Evolutionary conservation across 2,329 filamentous ascomycete species (phyloP), one percentile per base, ranked within the genome.

Genomic region (Monosporascus sp.): DNA sequence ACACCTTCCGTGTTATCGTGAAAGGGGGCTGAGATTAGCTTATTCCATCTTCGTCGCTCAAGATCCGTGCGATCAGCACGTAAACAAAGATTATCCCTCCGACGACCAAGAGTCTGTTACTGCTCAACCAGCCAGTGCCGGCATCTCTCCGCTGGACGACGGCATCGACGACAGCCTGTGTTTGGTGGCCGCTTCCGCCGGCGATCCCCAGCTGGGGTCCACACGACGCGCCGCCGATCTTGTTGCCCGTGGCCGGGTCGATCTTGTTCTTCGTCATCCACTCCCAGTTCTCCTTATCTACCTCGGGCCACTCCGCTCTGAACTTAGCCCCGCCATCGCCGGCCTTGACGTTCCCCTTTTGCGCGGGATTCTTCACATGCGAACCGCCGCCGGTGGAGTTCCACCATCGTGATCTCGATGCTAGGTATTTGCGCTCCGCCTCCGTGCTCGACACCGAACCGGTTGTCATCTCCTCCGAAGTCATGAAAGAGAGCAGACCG

Each of bases 401-500:
- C 92, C 92, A 97, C 94, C 94, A 99, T 51, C 89, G 79, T 17
- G 90, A 89, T 57, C 89, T 81, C 24, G 81, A 79, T 0, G 94
- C 91, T 49, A 91, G 83, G 63, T 87, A 81, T 69, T 84, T 87
- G 56, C 93, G 83, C 76, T 97, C 92, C 3, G 81, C 77, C 49
- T 89, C 82, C 0, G 83, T 87, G 18, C 86, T 89, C 6, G 87
- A 86, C 31, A 99, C 83, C 31, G 87, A 92, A 2, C 94, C 94
- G 0, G 94, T 97, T 0, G 94, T 99, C 88, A 97, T 97, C 75
- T 99, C 94, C 67, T 99, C 93, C 60, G 89, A 90, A 2, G 93
- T 97, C 94, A 99, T 99, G 73, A 99, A 99, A 39, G 89, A 95
- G 57, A 97, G 77, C 27, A 99, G 81, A 9, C 94, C 94, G 52